Base-by-base conservation (phyloP, 192 early-diverging fungal species). In the Coemansia sp. region DNA sequence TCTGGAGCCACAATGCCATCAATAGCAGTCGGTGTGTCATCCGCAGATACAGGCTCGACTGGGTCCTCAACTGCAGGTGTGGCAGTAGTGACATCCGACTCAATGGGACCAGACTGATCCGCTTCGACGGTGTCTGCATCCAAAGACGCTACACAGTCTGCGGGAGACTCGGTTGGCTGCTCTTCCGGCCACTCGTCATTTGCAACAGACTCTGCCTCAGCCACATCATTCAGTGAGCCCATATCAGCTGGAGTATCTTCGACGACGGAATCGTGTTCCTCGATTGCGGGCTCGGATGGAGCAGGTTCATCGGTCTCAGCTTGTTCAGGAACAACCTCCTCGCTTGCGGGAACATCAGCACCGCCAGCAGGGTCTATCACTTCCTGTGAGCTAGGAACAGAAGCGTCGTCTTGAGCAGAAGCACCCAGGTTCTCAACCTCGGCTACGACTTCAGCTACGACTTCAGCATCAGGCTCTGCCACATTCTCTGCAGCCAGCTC, bases 401-500 rank as follows among this genome's bases (percentile, higher is more conserved):
- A 11, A 41, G 13, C 38, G 17, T 41, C 38, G 0, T 5, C 3
- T 17, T 11, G 14, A 6, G 15, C 13, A 4, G 38, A 41, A 41
- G 34, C 34, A 36, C 8, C 34, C 34, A 15, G 38, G 9, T 41
- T 17, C 10, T 13, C 15, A 34, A 10, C 4, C 38, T 41, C 38
- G 4, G 4, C 38, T 15, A 41, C 38, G 23, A 9, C 2, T 22
- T 48, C 47, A 22, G 15, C 25, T 50, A n/a, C n/a, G n/a, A n/a
- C n/a, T n/a, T n/a, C 38, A 41, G 50, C 9, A 9, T 60, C 41
- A 47, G 9, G 20, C 22, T 22, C 50, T 55, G 48, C 10, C 9
- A 29, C 65, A 40, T 62, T 25, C 31, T 45, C 50, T 9, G 13
- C 60, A 27, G 33, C 31, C 23, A 17, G 38, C 38, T 41, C 14